These are phyloP conservation scores for Aspergillus ochraceoroseus DNA, from an alignment of 2,329 filamentous ascomycete genomes.

Conservation along the genomic window DNA sequence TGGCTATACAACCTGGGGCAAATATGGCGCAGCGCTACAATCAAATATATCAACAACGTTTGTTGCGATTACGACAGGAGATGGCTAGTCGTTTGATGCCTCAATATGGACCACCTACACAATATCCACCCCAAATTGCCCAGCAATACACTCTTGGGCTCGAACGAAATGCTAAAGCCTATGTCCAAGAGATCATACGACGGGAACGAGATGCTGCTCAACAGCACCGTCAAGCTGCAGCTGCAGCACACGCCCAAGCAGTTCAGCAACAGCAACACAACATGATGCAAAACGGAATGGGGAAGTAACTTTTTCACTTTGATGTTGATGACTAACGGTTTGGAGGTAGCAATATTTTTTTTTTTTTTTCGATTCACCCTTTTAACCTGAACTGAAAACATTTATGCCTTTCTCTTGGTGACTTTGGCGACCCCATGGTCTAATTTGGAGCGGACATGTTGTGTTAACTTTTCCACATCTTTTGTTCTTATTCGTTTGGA, in stretches of 20 bases:
- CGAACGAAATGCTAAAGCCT: slow-evolving; percentile 37
- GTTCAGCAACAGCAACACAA: slow-evolving; percentile 40
- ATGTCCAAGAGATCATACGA: slow-evolving; percentile 38
- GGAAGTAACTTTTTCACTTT: slow-evolving; percentile 24
- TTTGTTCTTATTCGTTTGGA: slow-evolving; percentile 16
- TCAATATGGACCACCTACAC: slow-evolving; percentile 38
- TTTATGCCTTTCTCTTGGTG: no score
- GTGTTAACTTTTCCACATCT: not conserved
- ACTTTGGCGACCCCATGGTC: no score
- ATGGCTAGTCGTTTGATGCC: slow-evolving; percentile 36
- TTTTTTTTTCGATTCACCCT: slow-evolving; percentile 7
- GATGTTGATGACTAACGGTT: slow-evolving; percentile 13
- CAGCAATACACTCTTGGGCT: slow-evolving; percentile 37
- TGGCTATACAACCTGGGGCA: slow-evolving; percentile 25
- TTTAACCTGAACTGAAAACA: no score
- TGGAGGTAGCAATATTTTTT: slow-evolving; percentile 7
- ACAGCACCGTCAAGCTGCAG: slow-evolving; percentile 29
- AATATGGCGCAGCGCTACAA: slow-evolving; percentile 34
- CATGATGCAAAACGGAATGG: slow-evolving; percentile 43
- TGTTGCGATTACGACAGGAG: slow-evolving; percentile 35
- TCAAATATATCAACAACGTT: slow-evolving; percentile 35
- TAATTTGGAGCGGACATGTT: no score
- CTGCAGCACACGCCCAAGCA: slow-evolving; percentile 33
- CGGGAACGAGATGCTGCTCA: slow-evolving; percentile 34
- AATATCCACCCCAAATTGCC: slow-evolving; percentile 38